These are phyloP conservation scores for Serendipita sp. DNA, from an alignment of 768 basidiomycete genomes.

Conservation along the genomic window DNA sequence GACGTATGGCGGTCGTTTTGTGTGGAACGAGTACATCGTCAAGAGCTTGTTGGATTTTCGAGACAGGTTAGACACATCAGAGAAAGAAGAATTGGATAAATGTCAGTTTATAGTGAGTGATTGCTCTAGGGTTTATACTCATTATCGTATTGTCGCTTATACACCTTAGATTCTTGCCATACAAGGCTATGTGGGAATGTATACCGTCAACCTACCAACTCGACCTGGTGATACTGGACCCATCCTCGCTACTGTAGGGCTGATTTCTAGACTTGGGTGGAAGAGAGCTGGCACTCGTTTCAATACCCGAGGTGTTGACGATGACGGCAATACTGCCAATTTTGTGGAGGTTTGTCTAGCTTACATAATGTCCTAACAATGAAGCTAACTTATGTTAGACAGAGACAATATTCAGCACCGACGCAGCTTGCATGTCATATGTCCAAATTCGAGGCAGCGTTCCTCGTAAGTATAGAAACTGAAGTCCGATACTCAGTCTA, in stretches of 20 bases:
- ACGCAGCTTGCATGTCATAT: slow-evolving; percentile 80
- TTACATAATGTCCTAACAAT: background rate
- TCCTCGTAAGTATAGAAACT: slow-evolving; percentile 48
- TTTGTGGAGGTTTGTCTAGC: slow-evolving; percentile 70
- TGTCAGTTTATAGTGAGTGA: slow-evolving; percentile 69
- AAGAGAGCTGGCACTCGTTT: slow-evolving; percentile 94
- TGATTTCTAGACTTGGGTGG: slow-evolving; percentile 83
- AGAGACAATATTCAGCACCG: slow-evolving; percentile 76
- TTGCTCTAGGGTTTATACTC: background rate
- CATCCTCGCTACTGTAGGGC: slow-evolving; percentile 52
- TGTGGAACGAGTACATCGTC: slow-evolving; percentile 92
- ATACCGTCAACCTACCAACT: slow-evolving; percentile 58
- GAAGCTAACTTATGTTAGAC: slow-evolving; percentile 33
- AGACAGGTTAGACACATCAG: slow-evolving; percentile 49
- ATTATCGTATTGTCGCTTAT: background rate
- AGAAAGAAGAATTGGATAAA: slow-evolving; percentile 59
- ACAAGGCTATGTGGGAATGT: slow-evolving; percentile 85
- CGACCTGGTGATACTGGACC: slow-evolving; percentile 62
- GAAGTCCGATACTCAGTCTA: slow-evolving; percentile 5
- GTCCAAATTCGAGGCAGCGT: slow-evolving; percentile 91
- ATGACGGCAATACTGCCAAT: slow-evolving; percentile 87
- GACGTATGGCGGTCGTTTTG: slow-evolving; percentile 69
- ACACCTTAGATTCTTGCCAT: slow-evolving; percentile 60
- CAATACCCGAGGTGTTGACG: slow-evolving; percentile 91
- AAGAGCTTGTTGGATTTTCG: slow-evolving; percentile 79